Conservation (phyloP, 306 rosid species). For the Betula pendula region DNA sequence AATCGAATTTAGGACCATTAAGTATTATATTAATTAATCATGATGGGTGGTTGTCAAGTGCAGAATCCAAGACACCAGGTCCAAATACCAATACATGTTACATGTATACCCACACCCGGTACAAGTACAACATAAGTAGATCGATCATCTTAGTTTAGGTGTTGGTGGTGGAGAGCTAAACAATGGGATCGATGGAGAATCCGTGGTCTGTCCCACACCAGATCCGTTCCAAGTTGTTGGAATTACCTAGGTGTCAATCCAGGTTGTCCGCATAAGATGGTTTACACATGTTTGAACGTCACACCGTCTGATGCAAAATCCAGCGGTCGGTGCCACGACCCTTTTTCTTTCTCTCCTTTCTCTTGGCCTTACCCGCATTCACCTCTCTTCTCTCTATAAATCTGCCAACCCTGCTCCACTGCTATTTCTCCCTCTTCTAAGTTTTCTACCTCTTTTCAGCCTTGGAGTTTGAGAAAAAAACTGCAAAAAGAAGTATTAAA, state of each 20-base stretch:
- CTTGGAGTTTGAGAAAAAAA: constrained; percentile 40
- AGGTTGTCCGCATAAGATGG: constrained; percentile 39
- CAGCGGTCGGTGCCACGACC: constrained; percentile 38
- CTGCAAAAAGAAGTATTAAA: constrained; percentile 47
- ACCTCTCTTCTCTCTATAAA: constrained; percentile 49
- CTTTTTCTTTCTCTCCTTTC: constrained; percentile 9
- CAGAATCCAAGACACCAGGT: background rate
- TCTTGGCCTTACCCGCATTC: constrained; percentile 22
- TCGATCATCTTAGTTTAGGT: background rate
- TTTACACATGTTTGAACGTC: constrained; percentile 50
- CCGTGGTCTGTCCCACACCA: constrained; percentile 12
- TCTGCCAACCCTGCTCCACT: constrained; percentile 48
- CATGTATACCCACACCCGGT: background rate
- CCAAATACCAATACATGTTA: no score
- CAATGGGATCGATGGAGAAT: background rate
- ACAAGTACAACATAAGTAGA: background rate
- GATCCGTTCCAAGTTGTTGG: constrained; percentile 19
- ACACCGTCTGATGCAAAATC: constrained; percentile 41
- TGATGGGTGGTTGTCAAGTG: background rate
- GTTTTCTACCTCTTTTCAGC: constrained; percentile 20
- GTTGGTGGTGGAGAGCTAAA: background rate
- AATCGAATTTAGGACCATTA: no score
- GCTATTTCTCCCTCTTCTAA: constrained; percentile 30
- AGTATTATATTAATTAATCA: no score
- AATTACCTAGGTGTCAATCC: constrained; percentile 21